Evolutionary conservation across 1,284 basidiomycete species (phyloP), one percentile per base, ranked within the genome.

Genomic region (Microbotryum intermedium): DNA sequence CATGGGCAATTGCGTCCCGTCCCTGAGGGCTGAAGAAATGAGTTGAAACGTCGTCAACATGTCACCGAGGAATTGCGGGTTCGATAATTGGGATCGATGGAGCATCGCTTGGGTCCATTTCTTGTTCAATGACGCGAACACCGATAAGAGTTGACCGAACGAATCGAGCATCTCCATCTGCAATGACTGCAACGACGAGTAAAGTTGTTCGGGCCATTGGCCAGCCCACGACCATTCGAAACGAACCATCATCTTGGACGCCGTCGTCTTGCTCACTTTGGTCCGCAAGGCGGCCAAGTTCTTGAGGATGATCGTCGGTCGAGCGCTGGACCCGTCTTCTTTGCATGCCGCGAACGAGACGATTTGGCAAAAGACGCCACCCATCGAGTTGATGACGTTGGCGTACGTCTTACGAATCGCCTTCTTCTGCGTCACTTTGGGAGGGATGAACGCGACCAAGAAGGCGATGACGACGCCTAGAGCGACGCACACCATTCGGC

Each of bases 401-500:
- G 62, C 58, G 30, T 66, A 66, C 10, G 64, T 64, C 20, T 47
- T 43, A 1, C 67, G 61, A 25, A 68, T 61, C 7, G 67, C 56
- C 4, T 58, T 56, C 26, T 68, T 68, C 45, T 68, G 67, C 3
- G 62, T 59, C 8, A 56, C 50, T 1, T 42, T 46, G 0, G 64
- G 64, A 13, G 67, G 67, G 0, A 68, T 8, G 47, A 62, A 60
- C 0, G 64, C 59, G 20, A 53, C 48, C 30, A 67, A 39, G 52
- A 62, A 68, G 7, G 67, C 64, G 30, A 59, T 53, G 1, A 45
- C 29, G 49, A 63, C 43, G 46, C 56, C 56, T 16, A 55, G 39
- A n/a, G 48, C 11, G 20, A 53, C 49, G 21, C 53, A 47, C 4
- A 65, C 58, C 25, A 64, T 52, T 2, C 79, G 72, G 1, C 76